Conservation (phyloP, 139 green algal genomes). For the Spirogloea muscicola region DNA sequence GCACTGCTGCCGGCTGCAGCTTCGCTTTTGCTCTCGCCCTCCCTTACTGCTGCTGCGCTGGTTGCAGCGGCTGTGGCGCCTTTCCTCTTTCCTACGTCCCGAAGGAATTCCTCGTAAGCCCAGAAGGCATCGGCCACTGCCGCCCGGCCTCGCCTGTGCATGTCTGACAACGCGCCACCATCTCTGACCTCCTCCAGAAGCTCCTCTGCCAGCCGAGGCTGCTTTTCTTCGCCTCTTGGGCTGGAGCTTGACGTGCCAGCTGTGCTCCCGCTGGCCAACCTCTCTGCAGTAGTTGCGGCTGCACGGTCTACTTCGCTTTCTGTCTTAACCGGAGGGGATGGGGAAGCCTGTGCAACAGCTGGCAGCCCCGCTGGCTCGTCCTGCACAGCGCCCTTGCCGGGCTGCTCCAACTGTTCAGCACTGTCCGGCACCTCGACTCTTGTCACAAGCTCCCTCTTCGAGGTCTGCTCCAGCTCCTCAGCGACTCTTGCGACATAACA, state of each 20-base stretch:
- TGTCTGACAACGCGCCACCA: background rate
- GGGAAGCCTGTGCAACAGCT: background rate
- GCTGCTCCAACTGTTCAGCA: background rate
- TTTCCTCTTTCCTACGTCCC: constrained; percentile 3
- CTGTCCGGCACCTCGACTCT: background rate
- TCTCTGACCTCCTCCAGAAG: background rate
- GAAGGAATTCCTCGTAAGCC: constrained; percentile 19
- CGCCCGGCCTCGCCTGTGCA: background rate
- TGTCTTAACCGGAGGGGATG: background rate
- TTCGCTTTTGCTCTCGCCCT: background rate
- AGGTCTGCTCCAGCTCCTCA: constrained; percentile 3
- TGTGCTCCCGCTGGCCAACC: background rate
- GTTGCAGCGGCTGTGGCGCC: background rate
- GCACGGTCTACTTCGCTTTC: background rate
- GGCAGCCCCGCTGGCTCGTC: background rate
- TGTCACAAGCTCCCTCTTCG: background rate
- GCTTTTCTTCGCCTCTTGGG: background rate
- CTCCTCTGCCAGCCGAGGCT: background rate
- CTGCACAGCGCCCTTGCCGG: background rate
- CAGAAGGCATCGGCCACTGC: constrained; percentile 8
- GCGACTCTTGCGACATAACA: constrained; percentile 11
- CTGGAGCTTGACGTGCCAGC: background rate
- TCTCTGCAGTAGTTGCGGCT: background rate
- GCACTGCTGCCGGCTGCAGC: background rate
- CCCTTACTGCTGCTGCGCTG: background rate